Evolutionary conservation across 768 basidiomycete genomes (phyloP), one percentile per base, ranked within the genome.

Genomic region (Gyrodon lividus): DNA sequence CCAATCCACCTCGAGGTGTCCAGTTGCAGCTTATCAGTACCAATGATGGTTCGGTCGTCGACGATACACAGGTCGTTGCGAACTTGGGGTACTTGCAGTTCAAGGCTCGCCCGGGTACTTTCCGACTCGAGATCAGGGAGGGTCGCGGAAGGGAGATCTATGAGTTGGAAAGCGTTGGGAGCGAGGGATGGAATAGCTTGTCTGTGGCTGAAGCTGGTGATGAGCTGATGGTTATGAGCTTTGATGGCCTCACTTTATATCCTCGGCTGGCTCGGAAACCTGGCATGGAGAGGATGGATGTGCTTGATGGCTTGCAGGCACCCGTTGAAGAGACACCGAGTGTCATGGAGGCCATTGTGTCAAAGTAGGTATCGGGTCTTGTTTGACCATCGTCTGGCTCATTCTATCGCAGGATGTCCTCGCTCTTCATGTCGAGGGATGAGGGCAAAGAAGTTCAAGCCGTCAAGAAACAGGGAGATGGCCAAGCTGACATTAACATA

Each of bases 1-100:
- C 81, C 37, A 72, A 74, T 6, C 87, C 94, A 4, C 93, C 97
- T 0, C 83, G 95, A 12, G 97, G 97, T 5, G 75, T 98, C 2
- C 96, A 98, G 59, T 79, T 99, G 2, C 87, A 97, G 62, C 81
- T 99, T 1, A 73, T 80, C 3, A 73, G 70, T 12, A 66, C 72
- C 23, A 71, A 78, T 5, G 64, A 74, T 45, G 63, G 60, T 9
- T 69, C 67, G 12, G 43, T 56, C 23, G 74, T 95, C 13, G 91
- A 89, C 6, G 94, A 97, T 59, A 98, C 97, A 0, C 88, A 85
- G 51, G 86, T 98, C 34, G 91, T 97, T 48, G 92, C 89, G 5
- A 99, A 98, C 65, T 74, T 98, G 5, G 97, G 97, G 2, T 99
- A 99, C 69, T 72, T 98, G 48, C 97, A 99, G 65, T 94, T 98